Evolutionary conservation across 306 rosid genomes (phyloP).

Genomic region (Comarum palustre): DNA sequence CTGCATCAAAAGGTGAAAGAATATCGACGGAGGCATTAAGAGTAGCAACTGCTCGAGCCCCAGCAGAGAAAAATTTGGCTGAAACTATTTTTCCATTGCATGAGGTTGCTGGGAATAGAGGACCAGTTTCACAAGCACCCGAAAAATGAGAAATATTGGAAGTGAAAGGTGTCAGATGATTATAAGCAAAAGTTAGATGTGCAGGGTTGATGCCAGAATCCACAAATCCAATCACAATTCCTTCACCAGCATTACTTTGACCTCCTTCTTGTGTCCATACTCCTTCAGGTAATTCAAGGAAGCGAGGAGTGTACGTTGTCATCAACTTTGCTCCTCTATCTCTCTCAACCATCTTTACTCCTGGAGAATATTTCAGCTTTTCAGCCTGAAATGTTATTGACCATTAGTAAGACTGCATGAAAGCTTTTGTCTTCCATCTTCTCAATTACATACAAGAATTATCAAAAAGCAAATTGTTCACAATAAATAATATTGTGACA

Average conservation of each 20-base stretch:
- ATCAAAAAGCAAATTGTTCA: not conserved
- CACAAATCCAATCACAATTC: constrained; percentile 69
- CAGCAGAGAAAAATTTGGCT: constrained; percentile 73
- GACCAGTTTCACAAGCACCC: constrained; percentile 62
- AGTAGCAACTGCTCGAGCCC: constrained; percentile 56
- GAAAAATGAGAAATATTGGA: constrained; percentile 42
- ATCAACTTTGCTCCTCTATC: constrained; percentile 52
- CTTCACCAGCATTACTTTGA: constrained; percentile 49
- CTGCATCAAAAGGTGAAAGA: constrained; percentile 81
- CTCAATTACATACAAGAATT: not conserved
- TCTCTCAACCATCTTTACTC: constrained; percentile 44
- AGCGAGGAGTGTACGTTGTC: constrained; percentile 51
- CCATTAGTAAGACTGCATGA: not conserved
- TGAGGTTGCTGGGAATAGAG: constrained; percentile 46
- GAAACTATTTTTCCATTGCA: constrained; percentile 74
- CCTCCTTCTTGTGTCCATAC: constrained; percentile 54
- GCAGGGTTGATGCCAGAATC: constrained; percentile 73
- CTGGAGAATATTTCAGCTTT: constrained; percentile 28
- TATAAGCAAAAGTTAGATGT: constrained; percentile 69
- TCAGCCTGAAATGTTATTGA: constrained; percentile 24
- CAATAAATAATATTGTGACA: not conserved
- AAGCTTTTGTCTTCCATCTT: not conserved
- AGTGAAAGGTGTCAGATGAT: constrained; percentile 36
- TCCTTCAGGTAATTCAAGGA: constrained; percentile 38
- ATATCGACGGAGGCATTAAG: constrained; percentile 66